Base-by-base conservation (phyloP, 805 yeast species). In the Trichomonascus vanleenenianus region DNA sequence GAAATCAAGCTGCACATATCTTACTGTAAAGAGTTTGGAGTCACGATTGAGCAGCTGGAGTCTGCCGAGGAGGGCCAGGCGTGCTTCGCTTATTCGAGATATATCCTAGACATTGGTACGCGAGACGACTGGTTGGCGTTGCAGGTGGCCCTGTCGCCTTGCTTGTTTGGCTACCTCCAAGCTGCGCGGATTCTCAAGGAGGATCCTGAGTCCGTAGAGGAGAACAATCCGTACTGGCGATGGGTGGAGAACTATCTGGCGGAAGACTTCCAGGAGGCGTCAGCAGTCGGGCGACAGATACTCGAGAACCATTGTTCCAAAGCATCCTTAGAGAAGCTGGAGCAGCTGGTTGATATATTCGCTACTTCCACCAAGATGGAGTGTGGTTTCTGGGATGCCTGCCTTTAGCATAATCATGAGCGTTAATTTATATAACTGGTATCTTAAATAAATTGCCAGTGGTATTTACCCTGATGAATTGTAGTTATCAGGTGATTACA, bases 161-260 rank as follows among this genome's bases (percentile, higher is more conserved):
- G 95, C 60, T 62, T 83, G 41, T 73, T 79, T 58, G 95, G 94
- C 1, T 83, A 83, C 58, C 70, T 74, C 40, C 87, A 88, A 1
- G 75, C 77, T 18, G 65, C 67, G 3, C 58, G 68, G 3, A 59
- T 65, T 3, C 62, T 66, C 9, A 54, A 59, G 2, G 60, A 59
- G 6, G 65, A 61, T 20, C 54, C 56, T 1, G 40, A 42, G 15
- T 42, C 59, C 16, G 48, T 49, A 9, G 32, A 35, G 32, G 48
- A 46, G 1, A 57, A 56, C 19, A 61, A 63, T 49, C 54, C 51
- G 52, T 47, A 62, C 47, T 56, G 56, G 48, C 42, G 70, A 8
- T 85, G 95, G 94, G 57, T 83, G 14, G 68, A 66, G 15, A 81
- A 78, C 46, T 85, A 85, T 60, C 59, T 70, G 3, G 69, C 81